A percentile compares a stretch with the other conserved stretches of the same genome.
Evolutionary conservation across 2,329 filamentous ascomycete genomes (phyloP).

Genomic region (Aspergillus carbonarius): DNA sequence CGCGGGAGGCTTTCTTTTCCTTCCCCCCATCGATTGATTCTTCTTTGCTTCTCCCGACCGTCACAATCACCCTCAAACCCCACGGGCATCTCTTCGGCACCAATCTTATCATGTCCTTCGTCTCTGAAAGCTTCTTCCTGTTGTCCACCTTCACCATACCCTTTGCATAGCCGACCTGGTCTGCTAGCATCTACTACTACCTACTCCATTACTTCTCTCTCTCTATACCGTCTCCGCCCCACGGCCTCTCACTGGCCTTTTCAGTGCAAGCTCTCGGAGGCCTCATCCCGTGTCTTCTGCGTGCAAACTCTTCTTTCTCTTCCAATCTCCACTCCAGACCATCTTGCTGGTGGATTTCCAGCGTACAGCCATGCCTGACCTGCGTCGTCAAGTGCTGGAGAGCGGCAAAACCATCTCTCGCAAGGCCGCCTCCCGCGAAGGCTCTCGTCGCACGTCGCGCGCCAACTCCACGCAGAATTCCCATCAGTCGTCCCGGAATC

Average conservation of each 20-base stretch:
- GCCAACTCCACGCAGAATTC: constrained; percentile 54
- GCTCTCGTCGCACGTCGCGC: constrained; percentile 54
- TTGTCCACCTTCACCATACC: constrained; percentile 21
- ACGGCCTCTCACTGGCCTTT: background rate
- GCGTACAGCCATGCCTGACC: constrained; percentile 43
- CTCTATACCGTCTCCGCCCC: background rate
- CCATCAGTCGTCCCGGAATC: constrained; percentile 53
- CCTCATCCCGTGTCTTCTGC: background rate
- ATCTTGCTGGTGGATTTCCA: background rate
- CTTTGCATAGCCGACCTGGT: constrained; percentile 13
- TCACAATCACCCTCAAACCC: background rate
- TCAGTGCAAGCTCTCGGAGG: background rate
- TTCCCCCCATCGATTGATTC: background rate
- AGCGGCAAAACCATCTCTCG: constrained; percentile 65
- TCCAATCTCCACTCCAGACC: background rate
- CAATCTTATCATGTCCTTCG: constrained; percentile 20
- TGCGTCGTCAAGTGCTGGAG: constrained; percentile 60
- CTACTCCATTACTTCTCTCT: background rate
- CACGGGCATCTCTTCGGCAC: background rate
- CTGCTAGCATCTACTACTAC: background rate
- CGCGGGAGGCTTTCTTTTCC: constrained; percentile 6
- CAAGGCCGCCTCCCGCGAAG: constrained; percentile 58
- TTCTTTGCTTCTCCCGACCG: constrained; percentile 7
- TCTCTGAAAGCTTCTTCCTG: constrained; percentile 16
- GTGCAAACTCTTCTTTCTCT: background rate